Conservation (phyloP, 306 rosid species). For the Prunus padus region DNA sequence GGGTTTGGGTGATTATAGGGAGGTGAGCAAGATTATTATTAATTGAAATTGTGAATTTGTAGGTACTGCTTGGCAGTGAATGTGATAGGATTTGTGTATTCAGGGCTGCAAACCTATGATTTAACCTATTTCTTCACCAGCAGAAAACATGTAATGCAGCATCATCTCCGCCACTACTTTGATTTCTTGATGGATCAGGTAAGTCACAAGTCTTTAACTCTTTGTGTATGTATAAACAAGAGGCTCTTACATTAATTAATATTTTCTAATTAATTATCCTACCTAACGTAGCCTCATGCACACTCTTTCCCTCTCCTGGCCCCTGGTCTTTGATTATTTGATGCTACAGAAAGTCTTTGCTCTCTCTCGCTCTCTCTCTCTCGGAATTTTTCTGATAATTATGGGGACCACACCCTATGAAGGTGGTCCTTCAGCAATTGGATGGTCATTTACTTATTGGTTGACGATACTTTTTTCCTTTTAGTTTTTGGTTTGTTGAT, state of each 20-base stretch:
- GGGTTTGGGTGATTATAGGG: neutral
- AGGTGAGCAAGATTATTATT: neutral
- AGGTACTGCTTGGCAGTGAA: slow-evolving; percentile 59
- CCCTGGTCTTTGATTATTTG: neutral
- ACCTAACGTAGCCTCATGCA: slow-evolving; percentile 25
- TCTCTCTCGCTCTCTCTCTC: neutral
- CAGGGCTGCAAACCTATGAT: slow-evolving; percentile 54
- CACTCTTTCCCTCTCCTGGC: neutral
- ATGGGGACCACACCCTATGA: neutral
- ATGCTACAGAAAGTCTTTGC: neutral
- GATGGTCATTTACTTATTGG: neutral
- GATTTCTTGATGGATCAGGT: slow-evolving; percentile 82
- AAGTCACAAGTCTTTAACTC: slow-evolving; percentile 19
- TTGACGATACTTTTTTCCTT: neutral
- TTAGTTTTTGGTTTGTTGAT: neutral
- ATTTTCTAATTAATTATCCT: neutral
- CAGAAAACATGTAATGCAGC: slow-evolving; percentile 40
- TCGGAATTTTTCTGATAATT: neutral
- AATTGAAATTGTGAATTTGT: slow-evolving; percentile 15
- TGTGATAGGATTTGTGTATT: slow-evolving; percentile 67
- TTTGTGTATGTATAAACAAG: neutral
- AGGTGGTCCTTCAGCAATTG: neutral
- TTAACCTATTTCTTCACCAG: slow-evolving; percentile 40
- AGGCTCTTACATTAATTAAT: neutral
- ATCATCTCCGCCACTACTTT: slow-evolving; percentile 40